phyloP scores from a whole-genome alignment of 192 early-diverging fungal genomes.

The Coemansia sp. region DNA sequence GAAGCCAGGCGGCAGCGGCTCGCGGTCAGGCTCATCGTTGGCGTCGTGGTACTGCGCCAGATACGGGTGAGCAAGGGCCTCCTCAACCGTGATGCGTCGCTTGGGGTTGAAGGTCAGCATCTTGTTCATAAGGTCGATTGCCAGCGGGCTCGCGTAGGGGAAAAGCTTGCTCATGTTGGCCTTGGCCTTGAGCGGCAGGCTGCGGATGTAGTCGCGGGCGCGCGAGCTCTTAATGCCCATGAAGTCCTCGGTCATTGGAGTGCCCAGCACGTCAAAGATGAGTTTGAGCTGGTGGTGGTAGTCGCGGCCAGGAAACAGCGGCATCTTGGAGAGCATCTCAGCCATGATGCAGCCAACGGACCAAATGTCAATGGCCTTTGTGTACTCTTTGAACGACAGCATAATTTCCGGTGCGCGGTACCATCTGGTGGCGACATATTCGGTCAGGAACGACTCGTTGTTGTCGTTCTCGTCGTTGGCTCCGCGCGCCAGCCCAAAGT shows the following conservation, averaged over 20 bases:
- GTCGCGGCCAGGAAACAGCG: conserved; percentile 79
- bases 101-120: conserved; percentile 84
- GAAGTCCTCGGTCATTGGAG: conserved; percentile 87
- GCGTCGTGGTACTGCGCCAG: conserved; percentile 70
- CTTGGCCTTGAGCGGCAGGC: conserved; percentile 81
- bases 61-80: conserved; percentile 89
- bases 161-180: conserved; percentile 77
- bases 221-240: conserved; percentile 72
- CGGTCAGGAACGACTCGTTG: conserved; percentile 88
- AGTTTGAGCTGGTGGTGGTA: conserved; percentile 95
- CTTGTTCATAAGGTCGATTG: conserved; percentile 82
- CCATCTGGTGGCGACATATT: conserved; percentile 93
- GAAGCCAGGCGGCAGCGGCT: conserved; percentile 69
- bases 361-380: conserved; percentile 96
- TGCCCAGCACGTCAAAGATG: conserved; percentile 94
- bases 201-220: conserved; percentile 88
- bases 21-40: conserved; percentile 66
- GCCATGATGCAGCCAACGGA: conserved; percentile 86
- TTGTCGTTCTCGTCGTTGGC: conserved; percentile 76
- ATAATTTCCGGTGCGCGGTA: conserved; percentile 95
- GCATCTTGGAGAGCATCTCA: conserved; percentile 76
- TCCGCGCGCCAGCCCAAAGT: conserved; percentile 95
- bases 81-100: conserved; percentile 84
- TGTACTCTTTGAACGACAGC: conserved; percentile 96
- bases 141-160: conserved; percentile 80